Conservation (phyloP, 371 early-diverging fungal genomes). For the Mucor irregularis region DNA sequence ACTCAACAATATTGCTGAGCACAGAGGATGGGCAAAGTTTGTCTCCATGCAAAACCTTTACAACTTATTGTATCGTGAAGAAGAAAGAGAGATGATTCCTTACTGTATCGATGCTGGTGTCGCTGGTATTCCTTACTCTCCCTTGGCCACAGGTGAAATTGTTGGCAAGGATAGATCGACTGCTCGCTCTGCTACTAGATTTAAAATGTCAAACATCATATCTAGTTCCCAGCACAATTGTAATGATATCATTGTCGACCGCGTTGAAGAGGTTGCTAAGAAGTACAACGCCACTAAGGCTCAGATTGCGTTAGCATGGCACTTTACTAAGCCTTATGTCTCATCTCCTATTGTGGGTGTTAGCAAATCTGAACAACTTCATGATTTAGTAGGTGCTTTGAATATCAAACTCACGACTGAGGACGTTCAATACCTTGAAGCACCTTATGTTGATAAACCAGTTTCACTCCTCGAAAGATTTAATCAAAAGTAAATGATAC, state of each 20-base stretch:
- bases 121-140: constrained; percentile 55
- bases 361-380: constrained; percentile 31
- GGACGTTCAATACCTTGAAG: constrained; percentile 39
- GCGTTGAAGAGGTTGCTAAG: constrained; percentile 45
- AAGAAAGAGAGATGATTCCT: constrained; percentile 63
- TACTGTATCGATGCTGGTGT: constrained; percentile 44
- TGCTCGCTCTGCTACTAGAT: constrained; percentile 6
- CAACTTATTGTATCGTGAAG: constrained; percentile 60
- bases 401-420: constrained; percentile 35
- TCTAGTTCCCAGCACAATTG: background rate
- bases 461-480: too few species aligned
- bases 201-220: background rate
- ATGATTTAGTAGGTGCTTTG: constrained; percentile 37
- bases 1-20: constrained; percentile 44
- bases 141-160: constrained; percentile 44
- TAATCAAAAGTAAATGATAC: too few species aligned
- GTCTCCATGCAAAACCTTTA: constrained; percentile 54
- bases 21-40: constrained; percentile 55
- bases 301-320: constrained; percentile 48
- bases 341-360: constrained; percentile 47
- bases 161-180: constrained; percentile 35
- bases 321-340: constrained; percentile 36
- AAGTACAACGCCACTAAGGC: constrained; percentile 32
- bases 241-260: constrained; percentile 31
- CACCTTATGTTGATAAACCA: too few species aligned